phyloP scores from a whole-genome alignment of 2,329 filamentous ascomycete genomes.

The Epichloe sylvatica region DNA sequence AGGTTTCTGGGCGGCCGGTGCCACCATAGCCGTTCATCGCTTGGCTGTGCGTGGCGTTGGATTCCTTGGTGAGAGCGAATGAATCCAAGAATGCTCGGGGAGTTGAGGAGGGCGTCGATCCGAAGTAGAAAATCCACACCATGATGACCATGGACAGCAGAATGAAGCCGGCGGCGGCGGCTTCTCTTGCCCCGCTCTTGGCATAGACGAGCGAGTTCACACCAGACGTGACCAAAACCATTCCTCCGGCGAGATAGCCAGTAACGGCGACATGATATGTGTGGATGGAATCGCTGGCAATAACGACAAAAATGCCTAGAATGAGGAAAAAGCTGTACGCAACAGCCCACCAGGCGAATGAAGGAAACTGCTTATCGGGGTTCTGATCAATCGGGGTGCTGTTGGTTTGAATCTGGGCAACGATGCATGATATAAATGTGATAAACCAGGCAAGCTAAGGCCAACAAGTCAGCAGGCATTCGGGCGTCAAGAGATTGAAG shows the following conservation, averaged over 20 bases:
- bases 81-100: constrained; percentile 90
- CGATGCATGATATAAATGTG: constrained; percentile 72
- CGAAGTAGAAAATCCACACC: constrained; percentile 98
- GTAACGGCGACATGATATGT: constrained; percentile 88
- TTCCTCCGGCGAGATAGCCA: constrained; percentile 68
- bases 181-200: constrained; percentile 59
- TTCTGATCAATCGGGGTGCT: constrained; percentile 7
- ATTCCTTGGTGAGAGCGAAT: constrained; percentile 85
- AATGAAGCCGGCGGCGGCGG: constrained; percentile 84
- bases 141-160: constrained; percentile 85
- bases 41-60: constrained; percentile 50
- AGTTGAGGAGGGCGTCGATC: constrained; percentile 73
- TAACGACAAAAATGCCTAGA: constrained; percentile 62
- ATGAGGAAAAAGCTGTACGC: constrained; percentile 79
- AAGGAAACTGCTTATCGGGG: constrained; percentile 45
- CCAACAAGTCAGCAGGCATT: neutral
- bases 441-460: constrained; percentile 85
- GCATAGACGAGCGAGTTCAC: constrained; percentile 80
- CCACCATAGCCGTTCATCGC: constrained; percentile 63
- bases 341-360: constrained; percentile 85
- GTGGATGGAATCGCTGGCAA: constrained; percentile 70
- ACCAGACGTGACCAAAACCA: constrained; percentile 73
- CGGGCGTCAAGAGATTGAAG: neutral
- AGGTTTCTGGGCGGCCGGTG: constrained; percentile 66
- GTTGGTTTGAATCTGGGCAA: constrained; percentile 44